Evolutionary conservation across 2,329 filamentous ascomycete species (phyloP), one percentile per base, ranked within the genome.

Genomic region (Clonostachys rhizophaga): DNA sequence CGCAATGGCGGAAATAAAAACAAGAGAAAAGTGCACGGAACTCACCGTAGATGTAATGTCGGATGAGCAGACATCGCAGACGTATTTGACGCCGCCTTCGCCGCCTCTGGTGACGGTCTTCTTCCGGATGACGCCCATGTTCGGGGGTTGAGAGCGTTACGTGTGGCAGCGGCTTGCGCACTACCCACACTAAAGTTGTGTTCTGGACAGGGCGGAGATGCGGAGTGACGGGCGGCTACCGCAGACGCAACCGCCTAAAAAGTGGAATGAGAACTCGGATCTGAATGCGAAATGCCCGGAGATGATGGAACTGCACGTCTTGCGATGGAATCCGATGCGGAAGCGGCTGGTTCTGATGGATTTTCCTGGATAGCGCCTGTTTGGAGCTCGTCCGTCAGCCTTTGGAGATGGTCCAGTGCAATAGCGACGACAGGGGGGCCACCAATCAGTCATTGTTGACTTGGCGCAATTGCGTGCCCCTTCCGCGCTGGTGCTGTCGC

Each of bases 11-110:
- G 24, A 17, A 46, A 33, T 45, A 49, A 42, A 34, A 36, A 44
- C 24, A 39, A 40, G 36, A 47, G 40, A 46, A 43, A 39, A 43
- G 42, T 42, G 34, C 47, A 46, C 42, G 48, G 43, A 18, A 76
- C 86, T 61, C 78, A 95, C 94, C 42, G 94, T 99, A 6, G 91
- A 94, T 42, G 94, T 99, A 56, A 99, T 95, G 66, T 99, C 94
- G 49, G 89, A 89, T 41, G 90, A 95, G 67, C 94, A 99, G 49
- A 95, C 86, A 67, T 99, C 95, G 74, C 94, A 99, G 55, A 97
- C 90, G 66, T 95, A 99, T 66, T 97, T 96, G 34, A 91, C 88
- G 53, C 89, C 89, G 43, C 88, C 91, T 64, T 96, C 90, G 45
- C 87, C 90, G 52, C 89, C 89, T 61, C 89, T 79, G 47, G 86